Evolutionary conservation across 2,329 filamentous ascomycete genomes (phyloP).

Genomic region (Alternaria brassicicola): DNA sequence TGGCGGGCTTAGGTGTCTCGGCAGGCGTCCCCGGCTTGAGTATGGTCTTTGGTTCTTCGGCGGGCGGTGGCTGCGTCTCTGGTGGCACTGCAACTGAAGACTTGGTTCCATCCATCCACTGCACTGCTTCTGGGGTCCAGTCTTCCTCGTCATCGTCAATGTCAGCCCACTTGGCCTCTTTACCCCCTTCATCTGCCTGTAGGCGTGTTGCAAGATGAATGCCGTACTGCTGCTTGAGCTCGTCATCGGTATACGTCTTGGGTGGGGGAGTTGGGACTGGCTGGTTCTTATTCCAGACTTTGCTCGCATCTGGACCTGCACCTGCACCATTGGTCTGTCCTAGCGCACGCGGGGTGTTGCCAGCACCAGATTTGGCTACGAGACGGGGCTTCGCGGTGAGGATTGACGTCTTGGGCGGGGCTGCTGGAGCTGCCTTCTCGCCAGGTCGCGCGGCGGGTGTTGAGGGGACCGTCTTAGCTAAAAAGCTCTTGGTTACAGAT

Average conservation of each 20-base stretch:
- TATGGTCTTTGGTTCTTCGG: constrained; percentile 35
- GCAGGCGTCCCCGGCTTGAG: constrained; percentile 31
- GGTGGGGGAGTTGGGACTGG: constrained; percentile 74
- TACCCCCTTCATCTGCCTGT: constrained; percentile 73
- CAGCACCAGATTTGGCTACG: constrained; percentile 73
- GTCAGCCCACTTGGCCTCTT: constrained; percentile 86
- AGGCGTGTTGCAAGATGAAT: constrained; percentile 83
- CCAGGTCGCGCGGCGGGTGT: constrained; percentile 57
- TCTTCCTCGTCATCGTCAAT: constrained; percentile 89
- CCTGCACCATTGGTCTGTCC: constrained; percentile 65
- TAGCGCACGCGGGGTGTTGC: constrained; percentile 59
- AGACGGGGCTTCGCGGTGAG: constrained; percentile 70
- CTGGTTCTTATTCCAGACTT: constrained; percentile 89
- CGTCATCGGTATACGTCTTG: constrained; percentile 85
- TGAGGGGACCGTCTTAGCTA: constrained; percentile 72
- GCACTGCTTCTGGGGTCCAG: constrained; percentile 83
- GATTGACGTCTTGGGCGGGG: constrained; percentile 54
- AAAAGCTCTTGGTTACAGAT: constrained; percentile 82
- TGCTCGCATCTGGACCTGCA: constrained; percentile 71
- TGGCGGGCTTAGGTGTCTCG: constrained; percentile 49
- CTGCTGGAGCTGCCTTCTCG: constrained; percentile 59
- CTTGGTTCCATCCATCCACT: constrained; percentile 88
- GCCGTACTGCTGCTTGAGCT: constrained; percentile 80
- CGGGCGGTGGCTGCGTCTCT: constrained; percentile 44
- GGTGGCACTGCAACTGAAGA: constrained; percentile 69